These are phyloP conservation scores for Camellia sinensis DNA, from an alignment of 148 eudicot species.

Conservation along the genomic window DNA sequence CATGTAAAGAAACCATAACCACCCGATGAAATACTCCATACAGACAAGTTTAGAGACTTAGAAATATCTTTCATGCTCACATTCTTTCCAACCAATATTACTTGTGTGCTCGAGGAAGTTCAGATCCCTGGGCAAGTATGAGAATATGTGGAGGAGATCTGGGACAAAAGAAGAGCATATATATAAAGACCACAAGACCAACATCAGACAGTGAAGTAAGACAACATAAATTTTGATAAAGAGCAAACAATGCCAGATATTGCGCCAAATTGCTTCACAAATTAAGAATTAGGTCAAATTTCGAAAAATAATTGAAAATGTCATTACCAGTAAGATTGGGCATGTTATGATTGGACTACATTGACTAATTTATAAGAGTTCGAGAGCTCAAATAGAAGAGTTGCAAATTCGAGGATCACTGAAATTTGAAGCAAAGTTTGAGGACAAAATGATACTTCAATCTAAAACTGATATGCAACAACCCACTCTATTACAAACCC, in stretches of 20 bases:
- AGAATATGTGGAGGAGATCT: constrained; percentile 96
- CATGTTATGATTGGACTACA: too few relatives aligned
- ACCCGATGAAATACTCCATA: constrained; percentile 5
- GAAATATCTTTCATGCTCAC: constrained; percentile 36
- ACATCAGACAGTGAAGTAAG: not conserved
- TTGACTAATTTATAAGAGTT: too few relatives aligned
- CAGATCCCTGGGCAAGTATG: constrained; percentile 87
- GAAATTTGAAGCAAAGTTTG: too few relatives aligned
- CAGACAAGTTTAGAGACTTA: constrained; percentile 13
- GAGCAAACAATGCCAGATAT: not conserved
- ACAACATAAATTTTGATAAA: not conserved
- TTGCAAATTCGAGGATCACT: too few relatives aligned
- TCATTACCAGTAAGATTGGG: not conserved
- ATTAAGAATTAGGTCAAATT: not conserved
- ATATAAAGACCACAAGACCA: not conserved
- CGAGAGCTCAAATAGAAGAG: too few relatives aligned
- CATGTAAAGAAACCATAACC: not conserved
- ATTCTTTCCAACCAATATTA: constrained; percentile 93
- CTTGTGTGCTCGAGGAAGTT: constrained; percentile 97
- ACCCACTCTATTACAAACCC: not conserved
- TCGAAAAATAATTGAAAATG: not conserved
- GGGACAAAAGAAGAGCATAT: constrained; percentile 19
- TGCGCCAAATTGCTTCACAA: not conserved
- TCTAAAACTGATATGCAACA: too few relatives aligned
- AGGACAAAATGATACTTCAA: too few relatives aligned